phyloP scores from a whole-genome alignment of 1,139 yeast species.

The Geotrichum carabidarum region DNA sequence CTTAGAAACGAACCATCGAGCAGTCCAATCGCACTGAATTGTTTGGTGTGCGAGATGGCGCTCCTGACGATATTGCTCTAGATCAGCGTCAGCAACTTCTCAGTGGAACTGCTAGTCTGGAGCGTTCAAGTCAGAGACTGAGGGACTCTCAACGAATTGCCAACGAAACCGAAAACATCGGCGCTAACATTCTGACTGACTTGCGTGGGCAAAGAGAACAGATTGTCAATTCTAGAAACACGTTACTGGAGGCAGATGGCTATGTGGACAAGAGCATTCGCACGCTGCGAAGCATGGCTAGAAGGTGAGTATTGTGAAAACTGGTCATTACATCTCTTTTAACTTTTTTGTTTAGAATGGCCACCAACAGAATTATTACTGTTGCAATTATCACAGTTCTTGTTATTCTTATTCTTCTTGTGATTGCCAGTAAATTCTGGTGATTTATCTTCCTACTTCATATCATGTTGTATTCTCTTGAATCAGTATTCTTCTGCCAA shows the following conservation, averaged over 20 bases:
- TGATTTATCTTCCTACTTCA: slow-evolving; percentile 27
- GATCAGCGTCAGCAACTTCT: slow-evolving; percentile 79
- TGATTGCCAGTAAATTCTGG: slow-evolving; percentile 81
- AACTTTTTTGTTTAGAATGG: slow-evolving; percentile 48
- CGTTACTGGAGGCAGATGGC: slow-evolving; percentile 83
- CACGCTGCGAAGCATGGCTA: slow-evolving; percentile 85
- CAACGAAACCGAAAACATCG: slow-evolving; percentile 84
- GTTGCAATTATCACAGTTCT: slow-evolving; percentile 92
- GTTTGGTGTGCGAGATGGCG: slow-evolving; percentile 52
- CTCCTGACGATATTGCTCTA: slow-evolving; percentile 46
- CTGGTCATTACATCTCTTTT: background rate
- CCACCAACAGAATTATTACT: slow-evolving; percentile 90
- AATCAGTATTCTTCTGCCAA: no score
- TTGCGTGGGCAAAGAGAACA: slow-evolving; percentile 92
- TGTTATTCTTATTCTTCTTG: slow-evolving; percentile 74
- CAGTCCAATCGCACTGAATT: slow-evolving; percentile 62
- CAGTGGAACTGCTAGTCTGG: slow-evolving; percentile 73
- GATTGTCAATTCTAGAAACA: slow-evolving; percentile 73
- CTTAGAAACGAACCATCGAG: slow-evolving; percentile 41
- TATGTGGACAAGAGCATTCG: slow-evolving; percentile 86
- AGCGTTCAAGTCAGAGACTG: slow-evolving; percentile 75
- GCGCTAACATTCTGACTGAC: slow-evolving; percentile 85
- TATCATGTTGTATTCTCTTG: background rate
- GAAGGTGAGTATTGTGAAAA: slow-evolving; percentile 38
- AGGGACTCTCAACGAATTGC: slow-evolving; percentile 88